Base-by-base conservation (phyloP, 1,139 yeast genomes). In the Kurtzmaniella quercitrusa region DNA sequence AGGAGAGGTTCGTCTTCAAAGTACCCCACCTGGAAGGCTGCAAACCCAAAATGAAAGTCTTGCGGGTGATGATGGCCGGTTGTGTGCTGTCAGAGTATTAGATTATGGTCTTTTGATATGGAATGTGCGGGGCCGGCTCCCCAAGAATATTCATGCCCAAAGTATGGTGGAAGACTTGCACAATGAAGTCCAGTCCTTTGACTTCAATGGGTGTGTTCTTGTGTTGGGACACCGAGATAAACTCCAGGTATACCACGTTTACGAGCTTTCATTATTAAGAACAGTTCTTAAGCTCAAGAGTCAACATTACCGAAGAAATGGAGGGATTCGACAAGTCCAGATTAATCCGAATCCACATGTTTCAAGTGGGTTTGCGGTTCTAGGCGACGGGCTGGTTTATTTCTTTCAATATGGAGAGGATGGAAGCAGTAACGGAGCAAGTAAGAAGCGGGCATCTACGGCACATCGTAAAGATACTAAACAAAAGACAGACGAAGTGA, bases 131-230 rank as follows among this genome's bases (percentile, higher is more conserved):
- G 36, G 36, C 16, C 36, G 18, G 18, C 36, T 31, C 18, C 16
- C 18, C 14, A 31, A 31, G 18, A 16, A 31, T 14, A 31, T 31
- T 9, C 36, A 16, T 14, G 18, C 36, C 14, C 36, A 31, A 7
- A 14, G 36, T 15, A 31, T 16, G 18, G 36, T 31, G 18, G 36
- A 14, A 31, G 36, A 31, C 18, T 14, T 15, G 18, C 16, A 14
- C 11, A 31, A 31, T 31, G 36, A 31, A 14, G 4, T 31, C 4
- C 16, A 31, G 18, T 31, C 18, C 10, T 31, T 31, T 31, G 25
- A 19, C 19, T 36, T 36, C 21, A 36, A 36, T 36, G 38, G 38
- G 16, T 36, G 38, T 19, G 38, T 36, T 10, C 21, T 31, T 9
- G 36, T 31, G 12, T 16, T 31, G 16, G 36, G 36, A 14, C 36